These are phyloP conservation scores for Globisporangium lucens DNA, from an alignment of 352 stramenopile genomes.

Conservation along the genomic window DNA sequence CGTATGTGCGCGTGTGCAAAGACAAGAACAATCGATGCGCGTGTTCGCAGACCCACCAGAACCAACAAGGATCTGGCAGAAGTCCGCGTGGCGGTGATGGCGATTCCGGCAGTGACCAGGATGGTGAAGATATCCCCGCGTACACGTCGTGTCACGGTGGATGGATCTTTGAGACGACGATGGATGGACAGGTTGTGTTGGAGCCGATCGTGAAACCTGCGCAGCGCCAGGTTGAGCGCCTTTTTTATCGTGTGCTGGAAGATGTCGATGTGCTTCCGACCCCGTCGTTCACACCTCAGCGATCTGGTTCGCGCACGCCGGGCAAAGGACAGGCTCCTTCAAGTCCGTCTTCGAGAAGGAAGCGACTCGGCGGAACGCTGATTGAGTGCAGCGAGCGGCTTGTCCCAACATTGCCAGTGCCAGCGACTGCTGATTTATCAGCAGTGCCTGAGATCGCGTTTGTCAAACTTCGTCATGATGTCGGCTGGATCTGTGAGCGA, in stretches of 20 bases:
- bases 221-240: conserved; percentile 62
- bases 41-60: conserved; percentile 50
- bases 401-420: conserved; percentile 31
- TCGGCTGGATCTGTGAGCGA: conserved; percentile 77
- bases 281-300: conserved; percentile 22
- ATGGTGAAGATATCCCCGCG: conserved; percentile 13
- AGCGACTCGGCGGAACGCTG: conserved; percentile 63
- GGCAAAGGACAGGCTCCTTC: conserved; percentile 14
- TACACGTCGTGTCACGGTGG: conserved; percentile 54
- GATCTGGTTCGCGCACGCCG: neutral
- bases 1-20: conserved; percentile 79
- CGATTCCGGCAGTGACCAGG: neutral
- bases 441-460: conserved; percentile 49
- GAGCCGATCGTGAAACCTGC: conserved; percentile 61
- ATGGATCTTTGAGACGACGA: conserved; percentile 86
- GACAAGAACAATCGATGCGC: conserved; percentile 65
- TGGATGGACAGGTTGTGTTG: conserved; percentile 78
- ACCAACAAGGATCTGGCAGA: neutral
- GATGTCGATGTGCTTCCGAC: conserved; percentile 66
- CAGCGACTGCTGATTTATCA: neutral
- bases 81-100: neutral
- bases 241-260: conserved; percentile 78
- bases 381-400: conserved; percentile 80
- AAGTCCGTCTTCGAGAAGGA: conserved; percentile 41
- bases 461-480: conserved; percentile 79